phyloP scores from a whole-genome alignment of 169 alveolate genomes.

The Plasmodium adleri region DNA sequence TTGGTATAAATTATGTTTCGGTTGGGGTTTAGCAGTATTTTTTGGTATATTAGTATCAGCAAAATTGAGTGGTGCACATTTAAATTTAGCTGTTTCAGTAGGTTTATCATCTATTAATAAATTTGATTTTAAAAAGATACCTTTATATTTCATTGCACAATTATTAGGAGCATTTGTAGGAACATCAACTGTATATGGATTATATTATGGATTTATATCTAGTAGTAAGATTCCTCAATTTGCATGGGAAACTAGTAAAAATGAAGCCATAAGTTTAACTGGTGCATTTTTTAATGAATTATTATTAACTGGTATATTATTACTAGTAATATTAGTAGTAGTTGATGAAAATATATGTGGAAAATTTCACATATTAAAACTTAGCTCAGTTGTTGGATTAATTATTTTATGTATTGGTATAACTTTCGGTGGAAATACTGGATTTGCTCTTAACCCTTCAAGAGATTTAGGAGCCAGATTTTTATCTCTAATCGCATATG shows the following conservation, averaged over 20 bases:
- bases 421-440: constrained; percentile 77
- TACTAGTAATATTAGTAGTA: constrained; percentile 64
- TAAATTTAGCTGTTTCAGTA: constrained; percentile 74
- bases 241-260: constrained; percentile 58
- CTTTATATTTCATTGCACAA: constrained; percentile 69
- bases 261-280: constrained; percentile 7
- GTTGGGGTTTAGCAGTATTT: constrained; percentile 77
- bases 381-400: constrained; percentile 72
- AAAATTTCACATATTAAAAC: constrained; percentile 37
- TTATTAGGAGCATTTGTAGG: constrained; percentile 74
- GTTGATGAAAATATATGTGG: constrained; percentile 59
- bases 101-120: constrained; percentile 52
- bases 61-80: constrained; percentile 78
- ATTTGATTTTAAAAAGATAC: constrained; percentile 71
- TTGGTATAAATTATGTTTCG: constrained; percentile 72
- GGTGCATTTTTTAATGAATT: constrained; percentile 74
- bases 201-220: constrained; percentile 35
- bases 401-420: constrained; percentile 74
- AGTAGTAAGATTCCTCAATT: constrained; percentile 13
- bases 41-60: constrained; percentile 70
- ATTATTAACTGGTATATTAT: constrained; percentile 66
- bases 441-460: constrained; percentile 78
- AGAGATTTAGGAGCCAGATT: constrained; percentile 80
- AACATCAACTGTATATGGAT: constrained; percentile 47
- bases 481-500: constrained; percentile 61